A percentile compares a stretch with the other conserved stretches of the same genome.
Evolutionary conservation across 2,329 filamentous ascomycete species (phyloP).

Genomic region (Shiraia sp.): DNA sequence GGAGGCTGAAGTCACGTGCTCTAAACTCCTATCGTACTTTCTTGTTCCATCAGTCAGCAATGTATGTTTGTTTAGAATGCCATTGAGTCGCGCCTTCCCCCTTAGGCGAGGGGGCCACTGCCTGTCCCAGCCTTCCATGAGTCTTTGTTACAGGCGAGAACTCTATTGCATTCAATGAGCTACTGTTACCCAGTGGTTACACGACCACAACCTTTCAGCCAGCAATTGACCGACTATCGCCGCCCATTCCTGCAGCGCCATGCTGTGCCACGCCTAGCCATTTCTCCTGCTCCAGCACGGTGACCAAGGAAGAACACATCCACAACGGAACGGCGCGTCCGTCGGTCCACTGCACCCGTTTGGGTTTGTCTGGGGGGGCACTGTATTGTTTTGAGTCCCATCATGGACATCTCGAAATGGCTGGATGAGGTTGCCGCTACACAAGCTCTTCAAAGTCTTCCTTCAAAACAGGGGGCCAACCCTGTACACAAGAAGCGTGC

Average conservation of each 20-base stretch:
- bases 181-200: constrained; percentile 17
- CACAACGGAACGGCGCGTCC: constrained; percentile 25
- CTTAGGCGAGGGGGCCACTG: background rate
- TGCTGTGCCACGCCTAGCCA: constrained; percentile 32
- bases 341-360: constrained; percentile 12
- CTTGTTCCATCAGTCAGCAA: too few species aligned
- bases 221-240: constrained; percentile 19
- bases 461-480: constrained; percentile 21
- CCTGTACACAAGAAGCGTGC: constrained; percentile 23
- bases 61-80: too few species aligned
- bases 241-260: constrained; percentile 14
- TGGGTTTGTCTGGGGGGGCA: background rate
- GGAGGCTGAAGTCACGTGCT: background rate
- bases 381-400: too few species aligned
- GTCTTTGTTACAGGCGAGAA: background rate
- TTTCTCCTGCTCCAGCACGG: constrained; percentile 7
- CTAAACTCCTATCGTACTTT: constrained; percentile 7
- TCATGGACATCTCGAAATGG: constrained; percentile 53
- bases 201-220: constrained; percentile 23
- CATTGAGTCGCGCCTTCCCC: constrained; percentile 2
- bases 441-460: constrained; percentile 29
- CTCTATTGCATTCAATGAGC: background rate
- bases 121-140: background rate
- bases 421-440: constrained; percentile 47
- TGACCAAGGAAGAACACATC: constrained; percentile 9